phyloP scores from a whole-genome alignment of 495 filamentous ascomycete genomes.

The Neurospora sp. region DNA sequence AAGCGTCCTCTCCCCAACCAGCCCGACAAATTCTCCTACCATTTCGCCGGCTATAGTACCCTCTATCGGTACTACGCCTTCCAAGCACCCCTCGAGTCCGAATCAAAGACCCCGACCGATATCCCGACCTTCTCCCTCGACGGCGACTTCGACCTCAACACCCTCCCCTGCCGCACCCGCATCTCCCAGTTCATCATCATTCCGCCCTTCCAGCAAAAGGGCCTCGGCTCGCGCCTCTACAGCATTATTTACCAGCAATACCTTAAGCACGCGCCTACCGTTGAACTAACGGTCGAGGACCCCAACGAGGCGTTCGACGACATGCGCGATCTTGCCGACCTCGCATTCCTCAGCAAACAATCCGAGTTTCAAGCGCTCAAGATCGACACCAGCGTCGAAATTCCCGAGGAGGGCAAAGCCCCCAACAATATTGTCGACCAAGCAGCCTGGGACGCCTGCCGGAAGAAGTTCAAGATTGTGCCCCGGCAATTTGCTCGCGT shows the following conservation, averaged over 20 bases:
- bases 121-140: constrained; percentile 12
- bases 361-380: constrained; percentile 43
- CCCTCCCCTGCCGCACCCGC: constrained; percentile 57
- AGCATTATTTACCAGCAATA: constrained; percentile 59
- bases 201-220: constrained; percentile 71
- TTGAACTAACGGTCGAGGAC: constrained; percentile 90
- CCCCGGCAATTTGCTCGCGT: constrained; percentile 79
- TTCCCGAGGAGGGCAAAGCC: constrained; percentile 36
- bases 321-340: constrained; percentile 74
- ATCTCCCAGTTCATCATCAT: constrained; percentile 95
- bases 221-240: constrained; percentile 75
- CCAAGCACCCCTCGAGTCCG: constrained; percentile 5
- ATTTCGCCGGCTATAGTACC: constrained; percentile 77
- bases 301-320: constrained; percentile 92
- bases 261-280: constrained; percentile 47
- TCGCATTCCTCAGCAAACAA: constrained; percentile 49
- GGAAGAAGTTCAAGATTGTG: constrained; percentile 62
- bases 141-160: constrained; percentile 18
- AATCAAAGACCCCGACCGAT: constrained; percentile 3
- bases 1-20: constrained; percentile 39
- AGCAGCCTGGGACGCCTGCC: constrained; percentile 47
- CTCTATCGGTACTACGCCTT: constrained; percentile 74
- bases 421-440: constrained; percentile 53
- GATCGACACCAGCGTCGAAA: constrained; percentile 33
- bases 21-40: constrained; percentile 46